Base-by-base conservation (phyloP, 768 basidiomycete genomes). In the Podaxis pistillaris region DNA sequence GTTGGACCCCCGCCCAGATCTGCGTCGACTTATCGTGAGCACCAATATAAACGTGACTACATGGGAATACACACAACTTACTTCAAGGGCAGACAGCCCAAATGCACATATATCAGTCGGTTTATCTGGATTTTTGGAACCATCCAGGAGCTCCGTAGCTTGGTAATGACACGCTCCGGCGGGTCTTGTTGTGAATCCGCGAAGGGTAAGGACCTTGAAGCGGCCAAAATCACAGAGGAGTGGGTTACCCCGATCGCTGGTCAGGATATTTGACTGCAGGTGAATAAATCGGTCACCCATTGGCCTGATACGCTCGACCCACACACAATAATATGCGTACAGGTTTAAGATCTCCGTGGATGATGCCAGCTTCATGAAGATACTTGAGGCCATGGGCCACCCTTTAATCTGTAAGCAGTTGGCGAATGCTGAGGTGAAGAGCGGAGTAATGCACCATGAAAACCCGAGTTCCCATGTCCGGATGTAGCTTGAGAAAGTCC, bases 141-240 rank as follows among this genome's bases (percentile, higher is more conserved):
- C 28, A 30, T 7, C 28, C 0, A 65, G n/a, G 7, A 69, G 63
- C 53, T 69, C 68, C 1, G 67, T 60, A 2, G 68, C 65, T 41
- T 66, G 64, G 56, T 66, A 69, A 1, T 62, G 47, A 19, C 22
- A 24, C 5, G 64, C 44, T 8, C 65, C 52, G 17, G 67, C 36
- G 5, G 68, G 60, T 15, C 17, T 19, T 12, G 67, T 69, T 17
- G 67, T 68, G 44, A 65, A 69, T 9, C 67, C 67, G 33, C 54
- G 22, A 6, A 50, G 37, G 3, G 49, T 58, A 11, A 65, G 28
- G 33, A 68, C 22, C 41, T 59, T 63, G 5, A 65, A 69, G 11
- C 65, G 61, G 15, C 68, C 67, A 46, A 69, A 69, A 41, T 69
- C 68, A 33, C 60, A 67, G 8, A 70, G 60, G 9, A 63, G 53